phyloP scores from a whole-genome alignment of 164 flowering plant genomes.

The Sedum album region DNA sequence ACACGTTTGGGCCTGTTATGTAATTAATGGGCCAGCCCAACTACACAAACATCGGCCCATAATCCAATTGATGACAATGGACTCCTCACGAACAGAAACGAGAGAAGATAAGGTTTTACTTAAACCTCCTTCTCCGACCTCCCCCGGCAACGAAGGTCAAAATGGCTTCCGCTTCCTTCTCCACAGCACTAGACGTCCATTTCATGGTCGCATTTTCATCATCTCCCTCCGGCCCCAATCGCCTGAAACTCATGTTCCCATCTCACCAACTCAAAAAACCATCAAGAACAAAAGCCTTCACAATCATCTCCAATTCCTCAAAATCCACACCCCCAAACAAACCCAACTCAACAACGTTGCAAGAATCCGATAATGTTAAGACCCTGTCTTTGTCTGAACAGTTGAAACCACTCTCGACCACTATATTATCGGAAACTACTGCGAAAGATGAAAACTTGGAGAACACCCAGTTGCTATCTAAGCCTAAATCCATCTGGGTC shows the following conservation, averaged over 20 bases:
- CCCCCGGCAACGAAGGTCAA: neutral
- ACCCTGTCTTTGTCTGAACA: constrained; percentile 65
- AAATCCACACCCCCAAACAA: constrained; percentile 14
- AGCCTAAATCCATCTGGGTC: constrained; percentile 86
- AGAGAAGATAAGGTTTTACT: neutral
- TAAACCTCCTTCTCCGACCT: neutral
- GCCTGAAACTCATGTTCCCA: constrained; percentile 9
- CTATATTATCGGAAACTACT: constrained; percentile 24
- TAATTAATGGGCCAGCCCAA: neutral
- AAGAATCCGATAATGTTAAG: constrained; percentile 12
- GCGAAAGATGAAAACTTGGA: neutral
- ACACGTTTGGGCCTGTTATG: too few relatives aligned
- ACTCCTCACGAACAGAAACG: neutral
- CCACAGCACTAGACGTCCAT: constrained; percentile 11
- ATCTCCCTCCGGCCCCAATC: neutral
- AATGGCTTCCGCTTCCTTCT: constrained; percentile 10
- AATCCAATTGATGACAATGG: neutral
- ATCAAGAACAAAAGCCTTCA: constrained; percentile 18
- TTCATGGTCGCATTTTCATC: neutral
- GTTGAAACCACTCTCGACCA: constrained; percentile 51
- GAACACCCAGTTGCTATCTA: constrained; percentile 33
- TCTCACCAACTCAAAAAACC: constrained; percentile 18
- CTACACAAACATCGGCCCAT: neutral
- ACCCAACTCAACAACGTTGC: constrained; percentile 5
- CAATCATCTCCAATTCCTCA: constrained; percentile 32